Percentiles rank a stretch among this genome's conserved stretches.
Conservation (phyloP, 208 protist species). For the Leishmania tropica region DNA sequence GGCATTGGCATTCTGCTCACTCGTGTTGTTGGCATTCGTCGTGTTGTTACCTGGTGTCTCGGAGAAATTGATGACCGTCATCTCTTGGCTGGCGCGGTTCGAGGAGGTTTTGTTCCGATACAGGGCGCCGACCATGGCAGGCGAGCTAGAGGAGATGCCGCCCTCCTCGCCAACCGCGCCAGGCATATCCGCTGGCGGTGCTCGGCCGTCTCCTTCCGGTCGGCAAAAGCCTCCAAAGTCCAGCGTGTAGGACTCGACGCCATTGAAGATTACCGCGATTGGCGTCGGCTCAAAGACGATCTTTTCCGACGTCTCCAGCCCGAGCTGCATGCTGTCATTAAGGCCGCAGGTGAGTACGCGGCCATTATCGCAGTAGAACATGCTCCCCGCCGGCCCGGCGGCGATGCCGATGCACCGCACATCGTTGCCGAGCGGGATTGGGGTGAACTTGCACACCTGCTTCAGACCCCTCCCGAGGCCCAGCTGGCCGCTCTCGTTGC, state of each 20-base stretch:
- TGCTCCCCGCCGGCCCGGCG: constrained; percentile 75
- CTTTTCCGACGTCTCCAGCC: constrained; percentile 54
- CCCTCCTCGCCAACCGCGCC: not conserved
- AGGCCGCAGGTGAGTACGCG: constrained; percentile 76
- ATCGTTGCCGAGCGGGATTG: constrained; percentile 51
- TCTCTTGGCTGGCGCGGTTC: not conserved
- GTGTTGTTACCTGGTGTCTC: constrained; percentile 5
- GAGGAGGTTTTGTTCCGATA: not conserved
- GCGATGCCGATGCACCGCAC: constrained; percentile 78
- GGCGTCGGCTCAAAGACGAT: constrained; percentile 56
- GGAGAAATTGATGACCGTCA: constrained; percentile 20
- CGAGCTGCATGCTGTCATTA: constrained; percentile 87
- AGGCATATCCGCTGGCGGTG: not conserved
- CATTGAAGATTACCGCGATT: constrained; percentile 47
- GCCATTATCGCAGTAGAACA: constrained; percentile 85
- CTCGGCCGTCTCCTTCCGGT: constrained; percentile 16
- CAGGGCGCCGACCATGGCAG: not conserved
- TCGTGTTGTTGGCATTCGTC: constrained; percentile 1
- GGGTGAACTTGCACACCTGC: constrained; percentile 58
- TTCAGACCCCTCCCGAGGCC: constrained; percentile 56
- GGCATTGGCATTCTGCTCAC: not conserved
- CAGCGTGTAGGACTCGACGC: constrained; percentile 85
- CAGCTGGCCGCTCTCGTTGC: constrained; percentile 86
- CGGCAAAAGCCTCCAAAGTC: constrained; percentile 76
- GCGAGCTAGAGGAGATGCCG: not conserved